Evolutionary conservation across 2,329 filamentous ascomycete species (phyloP), one percentile per base, ranked within the genome.

Genomic region (Hymenoscyphus linearis): DNA sequence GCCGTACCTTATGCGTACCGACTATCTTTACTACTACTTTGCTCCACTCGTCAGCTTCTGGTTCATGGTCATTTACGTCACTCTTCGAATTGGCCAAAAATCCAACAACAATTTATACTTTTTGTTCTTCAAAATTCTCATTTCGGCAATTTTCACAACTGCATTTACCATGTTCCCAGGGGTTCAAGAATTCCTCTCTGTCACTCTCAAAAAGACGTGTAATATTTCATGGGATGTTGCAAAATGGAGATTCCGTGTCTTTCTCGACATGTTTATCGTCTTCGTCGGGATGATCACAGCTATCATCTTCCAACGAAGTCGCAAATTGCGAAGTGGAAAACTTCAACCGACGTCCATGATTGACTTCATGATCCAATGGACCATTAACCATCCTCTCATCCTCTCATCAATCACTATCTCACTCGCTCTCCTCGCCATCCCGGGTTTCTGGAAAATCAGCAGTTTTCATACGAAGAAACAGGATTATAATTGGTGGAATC

Each of bases 31-130:
- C 31, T 87, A 87, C 70, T 82, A 84, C 70, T 85, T 87, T 66
- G 78, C 83, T 0, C 79, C 83, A 0, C 74, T 86, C 1, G 76
- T 82, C 44, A 85, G 78, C 55, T 85, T 87, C 69, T 88, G 85
- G 82, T 88, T 85, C 68, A 64, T 85, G 5, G 73, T 85, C 25
- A 74, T 83, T n/a, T 87, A 79, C 68, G 64, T 74, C 34, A 84
- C 82, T 4, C 73, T 87, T 60, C 73, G 75, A 18, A 67, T 79
- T 18, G 75, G 74, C 36, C 71, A 71, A 3, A 66, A 68, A 27
- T 69, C 72, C 63, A 85, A 85, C 64, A 69, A 74, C 18, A 76
- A 75, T 54, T 67, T 75, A 4, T 66, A 67, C 2, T 77, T 77
- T 37, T 66, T 85, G 2, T 34, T 80, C 12, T 67, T 69, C 35